Percentiles rank a stretch among this genome's conserved stretches.
Conservation (phyloP, 148 eudicot genomes). For the Camellia lanceoleosa region DNA sequence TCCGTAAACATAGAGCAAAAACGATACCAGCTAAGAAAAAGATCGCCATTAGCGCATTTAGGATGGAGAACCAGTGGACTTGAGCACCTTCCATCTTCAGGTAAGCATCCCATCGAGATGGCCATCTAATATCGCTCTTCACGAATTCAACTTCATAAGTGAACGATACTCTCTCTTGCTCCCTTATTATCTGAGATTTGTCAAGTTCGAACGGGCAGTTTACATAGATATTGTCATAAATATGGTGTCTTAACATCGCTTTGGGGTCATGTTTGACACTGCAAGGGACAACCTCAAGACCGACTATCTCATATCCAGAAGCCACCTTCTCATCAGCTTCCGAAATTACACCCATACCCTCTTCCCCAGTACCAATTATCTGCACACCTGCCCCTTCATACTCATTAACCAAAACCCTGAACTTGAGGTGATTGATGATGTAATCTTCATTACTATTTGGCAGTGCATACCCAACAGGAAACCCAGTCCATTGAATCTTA, state of each 20-base stretch:
- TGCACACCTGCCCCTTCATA: conserved; percentile 58
- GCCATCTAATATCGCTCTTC: conserved; percentile 59
- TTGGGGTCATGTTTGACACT: conserved; percentile 55
- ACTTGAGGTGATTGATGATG: conserved; percentile 60
- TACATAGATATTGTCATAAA: conserved; percentile 42
- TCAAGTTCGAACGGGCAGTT: conserved; percentile 49
- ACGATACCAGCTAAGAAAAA: conserved; percentile 65
- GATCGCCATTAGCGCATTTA: conserved; percentile 63
- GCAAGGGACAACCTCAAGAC: conserved; percentile 66
- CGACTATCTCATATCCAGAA: conserved; percentile 51
- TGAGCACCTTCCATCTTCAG: conserved; percentile 58
- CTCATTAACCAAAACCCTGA: conserved; percentile 61
- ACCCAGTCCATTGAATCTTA: conserved; percentile 68
- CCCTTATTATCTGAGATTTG: conserved; percentile 51
- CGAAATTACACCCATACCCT: conserved; percentile 54
- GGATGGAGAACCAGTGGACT: conserved; percentile 62
- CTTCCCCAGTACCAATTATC: conserved; percentile 63
- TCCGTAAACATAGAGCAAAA: conserved; percentile 54
- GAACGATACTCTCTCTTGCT: conserved; percentile 50
- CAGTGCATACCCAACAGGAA: conserved; percentile 57
- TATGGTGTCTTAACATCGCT: conserved; percentile 47
- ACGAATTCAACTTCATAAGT: conserved; percentile 68
- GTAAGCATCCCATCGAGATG: conserved; percentile 75
- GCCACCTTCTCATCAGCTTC: conserved; percentile 50
- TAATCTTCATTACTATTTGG: conserved; percentile 46